Evolutionary conservation across 78 protist genomes (phyloP).

Genomic region (Pigoraptor vietnamica): DNA sequence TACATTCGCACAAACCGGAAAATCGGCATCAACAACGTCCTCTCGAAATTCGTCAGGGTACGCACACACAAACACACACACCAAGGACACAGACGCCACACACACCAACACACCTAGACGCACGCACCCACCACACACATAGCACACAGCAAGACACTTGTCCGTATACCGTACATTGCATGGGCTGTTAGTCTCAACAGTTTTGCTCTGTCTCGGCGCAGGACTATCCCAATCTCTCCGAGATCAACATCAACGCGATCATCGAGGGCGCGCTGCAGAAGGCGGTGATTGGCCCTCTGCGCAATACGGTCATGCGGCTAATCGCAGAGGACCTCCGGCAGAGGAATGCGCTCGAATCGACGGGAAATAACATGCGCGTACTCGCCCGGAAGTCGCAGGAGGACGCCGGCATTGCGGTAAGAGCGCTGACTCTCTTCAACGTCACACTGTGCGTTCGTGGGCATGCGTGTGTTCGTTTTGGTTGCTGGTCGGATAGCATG

Average conservation of each 20-base stretch:
- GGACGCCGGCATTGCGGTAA: not conserved
- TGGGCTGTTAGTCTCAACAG: not conserved
- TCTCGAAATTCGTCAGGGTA: not conserved
- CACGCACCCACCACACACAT: too few species aligned
- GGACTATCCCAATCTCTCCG: not conserved
- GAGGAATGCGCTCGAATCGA: not conserved
- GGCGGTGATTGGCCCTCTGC: not conserved
- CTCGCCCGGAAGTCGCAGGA: not conserved
- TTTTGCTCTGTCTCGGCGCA: not conserved
- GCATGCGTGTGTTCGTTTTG: not conserved
- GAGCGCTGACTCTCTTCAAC: not conserved
- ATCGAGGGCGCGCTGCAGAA: not conserved
- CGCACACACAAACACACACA: too few species aligned
- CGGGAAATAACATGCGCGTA: not conserved
- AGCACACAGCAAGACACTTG: too few species aligned
- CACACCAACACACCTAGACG: not conserved
- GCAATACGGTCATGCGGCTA: not conserved
- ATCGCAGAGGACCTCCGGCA: not conserved
- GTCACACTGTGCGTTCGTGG: not conserved
- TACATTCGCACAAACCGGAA: not conserved
- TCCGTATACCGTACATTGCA: too few species aligned
- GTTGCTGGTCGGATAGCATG: too few species aligned
- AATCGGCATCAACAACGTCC: not conserved
- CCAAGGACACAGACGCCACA: not conserved
- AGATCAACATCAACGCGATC: not conserved